Conservation (phyloP, 2,329 filamentous ascomycete genomes). For the Ustilaginoidea virens region DNA sequence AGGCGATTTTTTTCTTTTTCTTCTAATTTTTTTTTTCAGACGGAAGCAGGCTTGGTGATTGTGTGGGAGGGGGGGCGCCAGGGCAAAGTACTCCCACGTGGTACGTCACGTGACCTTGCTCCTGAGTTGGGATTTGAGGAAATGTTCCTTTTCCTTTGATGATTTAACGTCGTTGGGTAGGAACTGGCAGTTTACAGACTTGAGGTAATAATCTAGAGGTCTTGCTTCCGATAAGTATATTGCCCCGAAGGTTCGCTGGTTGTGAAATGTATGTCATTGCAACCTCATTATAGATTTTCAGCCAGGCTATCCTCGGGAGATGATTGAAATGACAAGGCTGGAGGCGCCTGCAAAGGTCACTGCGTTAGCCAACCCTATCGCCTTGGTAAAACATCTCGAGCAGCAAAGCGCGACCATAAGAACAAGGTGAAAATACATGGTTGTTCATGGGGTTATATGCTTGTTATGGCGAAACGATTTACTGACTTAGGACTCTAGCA, state of each 20-base stretch:
- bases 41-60: slow-evolving; percentile 5
- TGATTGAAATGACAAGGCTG: slow-evolving; percentile 7
- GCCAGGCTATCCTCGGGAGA: background rate
- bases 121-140: background rate
- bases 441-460: too few relatives aligned
- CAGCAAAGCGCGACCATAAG: slow-evolving; percentile 19
- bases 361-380: slow-evolving; percentile 20
- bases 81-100: slow-evolving; percentile 23
- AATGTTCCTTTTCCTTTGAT: too few relatives aligned
- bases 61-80: slow-evolving; percentile 13
- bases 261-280: slow-evolving; percentile 2
- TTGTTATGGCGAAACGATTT: background rate
- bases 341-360: slow-evolving; percentile 12
- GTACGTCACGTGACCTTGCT: slow-evolving; percentile 13
- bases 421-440: slow-evolving; percentile 17
- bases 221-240: too few relatives aligned
- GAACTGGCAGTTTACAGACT: too few relatives aligned
- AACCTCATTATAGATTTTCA: background rate
- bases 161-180: too few relatives aligned
- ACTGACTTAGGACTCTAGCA: slow-evolving; percentile 8
- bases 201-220: too few relatives aligned
- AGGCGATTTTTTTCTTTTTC: too few relatives aligned
- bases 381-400: slow-evolving; percentile 27
- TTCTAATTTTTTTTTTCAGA: too few relatives aligned
- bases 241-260: too few relatives aligned